Conservation (phyloP, 2,329 filamentous ascomycete genomes). For the Colletotrichum sp. region DNA sequence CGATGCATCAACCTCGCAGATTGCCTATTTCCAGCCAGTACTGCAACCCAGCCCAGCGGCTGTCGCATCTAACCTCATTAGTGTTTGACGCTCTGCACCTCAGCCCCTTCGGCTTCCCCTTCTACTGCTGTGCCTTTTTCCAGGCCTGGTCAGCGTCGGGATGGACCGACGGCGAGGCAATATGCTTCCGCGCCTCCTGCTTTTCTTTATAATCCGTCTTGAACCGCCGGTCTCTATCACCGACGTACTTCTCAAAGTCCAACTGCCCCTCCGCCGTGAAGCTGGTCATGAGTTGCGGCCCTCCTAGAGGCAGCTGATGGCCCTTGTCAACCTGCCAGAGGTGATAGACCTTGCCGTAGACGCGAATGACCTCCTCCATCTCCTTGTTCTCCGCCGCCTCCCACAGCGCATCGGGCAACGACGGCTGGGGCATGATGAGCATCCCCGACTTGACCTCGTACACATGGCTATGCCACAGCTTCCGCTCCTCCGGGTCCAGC, state of each 20-base stretch:
- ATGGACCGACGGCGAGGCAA: slow-evolving; percentile 47
- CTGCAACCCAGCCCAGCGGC: neutral
- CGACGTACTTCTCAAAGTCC: slow-evolving; percentile 48
- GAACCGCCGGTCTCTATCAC: slow-evolving; percentile 50
- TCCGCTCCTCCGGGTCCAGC: slow-evolving; percentile 70
- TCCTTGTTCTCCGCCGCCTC: slow-evolving; percentile 78
- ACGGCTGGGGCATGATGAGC: slow-evolving; percentile 75
- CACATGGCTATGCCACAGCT: slow-evolving; percentile 79
- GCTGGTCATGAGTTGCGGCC: slow-evolving; percentile 61
- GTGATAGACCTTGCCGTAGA: slow-evolving; percentile 88
- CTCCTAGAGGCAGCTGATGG: slow-evolving; percentile 59
- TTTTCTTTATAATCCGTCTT: slow-evolving; percentile 51
- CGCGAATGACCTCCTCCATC: slow-evolving; percentile 75
- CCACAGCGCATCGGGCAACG: slow-evolving; percentile 68
- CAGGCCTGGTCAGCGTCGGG: slow-evolving; percentile 26
- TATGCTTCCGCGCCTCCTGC: slow-evolving; percentile 45
- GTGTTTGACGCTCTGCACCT: neutral
- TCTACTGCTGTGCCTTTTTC: slow-evolving; percentile 1
- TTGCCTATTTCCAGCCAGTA: neutral
- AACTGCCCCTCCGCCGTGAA: slow-evolving; percentile 55
- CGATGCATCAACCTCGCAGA: neutral
- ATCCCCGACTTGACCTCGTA: slow-evolving; percentile 81
- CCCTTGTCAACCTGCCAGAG: slow-evolving; percentile 85
- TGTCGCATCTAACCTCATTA: neutral
- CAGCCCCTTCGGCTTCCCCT: neutral